Evolutionary conservation across 1,139 yeast genomes (phyloP), one percentile per base, ranked within the genome.

Genomic region (Hansenula lynferdii): DNA sequence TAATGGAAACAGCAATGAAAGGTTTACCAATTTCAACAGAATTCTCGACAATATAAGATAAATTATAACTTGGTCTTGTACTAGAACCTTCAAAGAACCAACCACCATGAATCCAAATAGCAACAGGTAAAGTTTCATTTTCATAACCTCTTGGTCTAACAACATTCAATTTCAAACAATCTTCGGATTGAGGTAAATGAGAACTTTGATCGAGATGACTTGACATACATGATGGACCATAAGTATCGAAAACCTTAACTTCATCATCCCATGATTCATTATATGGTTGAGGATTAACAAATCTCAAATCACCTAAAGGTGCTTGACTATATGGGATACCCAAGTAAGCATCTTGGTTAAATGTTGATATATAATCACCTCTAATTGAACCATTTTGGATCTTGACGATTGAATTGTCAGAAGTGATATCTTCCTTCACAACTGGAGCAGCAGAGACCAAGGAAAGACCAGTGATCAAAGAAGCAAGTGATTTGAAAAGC

Each of bases 131-230:
- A 10, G 38, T 28, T 5, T 34, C 22, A 33, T 38, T 17, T 20
- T 82, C 87, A 54, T 80, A 80, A 9, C 85, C 90, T 24, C 65
- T 59, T 0, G 92, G 85, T 26, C 69, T 69, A n/a, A 72, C 67
- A 31, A 85, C 86, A 90, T 94, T 85, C 41, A 72, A 60, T 0
- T 82, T 67, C 37, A 67, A 34, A 35, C 35, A 32, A 14, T 32
- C 35, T 32, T 32, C 35, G 11, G 23, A 20, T 18, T 32, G 35
- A 7, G 33, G 15, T 5, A 28, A 11, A 19, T 30, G 10, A 17
- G 17, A n/a, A n/a, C n/a, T n/a, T 31, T 16, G 26, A 11, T 14
- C 14, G 9, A 12, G 26, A 16, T 21, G 10, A 9, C 27, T n/a
- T 10, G 33, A 15, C 11, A 42, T 17, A 31, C 45, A 42, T 8